Base-by-base conservation (phyloP, 2,329 filamentous ascomycete species). In the Aspergillus brunneoviolaceus region DNA sequence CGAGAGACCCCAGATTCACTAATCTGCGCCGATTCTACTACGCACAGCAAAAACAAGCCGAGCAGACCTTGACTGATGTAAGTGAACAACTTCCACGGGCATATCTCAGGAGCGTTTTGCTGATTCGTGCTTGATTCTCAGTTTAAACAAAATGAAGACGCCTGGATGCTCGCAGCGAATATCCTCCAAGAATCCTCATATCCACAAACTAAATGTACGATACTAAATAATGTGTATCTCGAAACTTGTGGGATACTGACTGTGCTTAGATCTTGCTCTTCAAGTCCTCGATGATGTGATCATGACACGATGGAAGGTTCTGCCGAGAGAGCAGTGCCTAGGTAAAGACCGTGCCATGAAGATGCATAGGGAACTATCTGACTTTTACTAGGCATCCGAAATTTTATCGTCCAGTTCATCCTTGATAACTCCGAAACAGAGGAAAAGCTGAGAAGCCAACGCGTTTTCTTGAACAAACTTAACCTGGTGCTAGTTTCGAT, bases 121-220 rank as follows among this genome's bases (percentile, higher is more conserved):
- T 55, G 35, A 66, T 68, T 65, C 48, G 23, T 51, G 60, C 66
- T 52, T 49, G 65, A 60, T 55, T 27, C 63, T 10, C 72, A 98
- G 91, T 99, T 99, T 85, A 98, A 98, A 79, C 95, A 98, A 82
- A 96, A 98, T 73, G 93, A 94, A 60, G 95, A 99, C 81, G 89
- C 95, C 61, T 99, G 95, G 95, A 86, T 98, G 67, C 87, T 97
- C 76, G 95, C 98, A 71, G 95, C 97, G 76, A 93, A 96, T 81
- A 96, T 99, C 72, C 86, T 99, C 64, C 89, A 94, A 78, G 90
- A 96, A 77, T 91, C 95, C 65, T 89, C 89, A 76, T 96, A 97
- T 76, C 88, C 92, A 57, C 92, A 98, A 79, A 99, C 95, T 63
- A 99, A 99, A 83, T 99, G 92, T 93, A 81, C 73, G 88, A 82